Base-by-base conservation (phyloP, 148 eudicot genomes). In the Nepenthes mirabilis region DNA sequence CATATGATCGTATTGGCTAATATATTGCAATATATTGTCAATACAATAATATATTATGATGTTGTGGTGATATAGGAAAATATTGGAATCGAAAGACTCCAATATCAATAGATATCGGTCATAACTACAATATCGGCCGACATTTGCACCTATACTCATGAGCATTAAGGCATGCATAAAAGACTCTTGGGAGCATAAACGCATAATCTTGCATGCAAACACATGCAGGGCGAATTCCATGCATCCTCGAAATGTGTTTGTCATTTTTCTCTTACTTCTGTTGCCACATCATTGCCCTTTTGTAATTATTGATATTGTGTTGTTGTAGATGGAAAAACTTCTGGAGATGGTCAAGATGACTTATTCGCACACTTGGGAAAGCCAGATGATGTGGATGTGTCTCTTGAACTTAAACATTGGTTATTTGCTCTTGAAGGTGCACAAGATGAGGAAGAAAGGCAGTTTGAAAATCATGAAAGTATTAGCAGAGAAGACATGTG, bases 361-460 rank as follows among this genome's bases (percentile, higher is more conserved):
- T 63, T 69, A 56, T 68, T 79, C 55, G 71, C 85, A 56, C 88
- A 82, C 68, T 66, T 93, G 72, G 91, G 96, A 58, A 66, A 71
- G 34, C 98, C 96, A 65, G 85, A 93, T 83, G 98, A 93, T 60
- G 87, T 88, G 67, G 91, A 88, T 63, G 69, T 93, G 63, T 80
- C 79, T 9, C 62, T 93, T 66, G 85, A 86, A 73, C 74, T 93
- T 14, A 79, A 79, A 68, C 80, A 93, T 67, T 93, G 98, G 98
- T 58, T 88, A 60, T 84, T 93, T 82, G 95, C 98, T 59, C 91
- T 93, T 56, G 95, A 93, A 76, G 95, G 98, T 65, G 86, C 79
- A 57, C 72, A 85, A 53, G 83, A 83, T 56, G 64, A 77, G 68
- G 59, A 71, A 70, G 82, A 79, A 65, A 76, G 59, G 64, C 61